Percentiles rank a stretch among this genome's conserved stretches.
Evolutionary conservation across 2,329 filamentous ascomycete species (phyloP).

Genomic region (Pezicula radicicola): DNA sequence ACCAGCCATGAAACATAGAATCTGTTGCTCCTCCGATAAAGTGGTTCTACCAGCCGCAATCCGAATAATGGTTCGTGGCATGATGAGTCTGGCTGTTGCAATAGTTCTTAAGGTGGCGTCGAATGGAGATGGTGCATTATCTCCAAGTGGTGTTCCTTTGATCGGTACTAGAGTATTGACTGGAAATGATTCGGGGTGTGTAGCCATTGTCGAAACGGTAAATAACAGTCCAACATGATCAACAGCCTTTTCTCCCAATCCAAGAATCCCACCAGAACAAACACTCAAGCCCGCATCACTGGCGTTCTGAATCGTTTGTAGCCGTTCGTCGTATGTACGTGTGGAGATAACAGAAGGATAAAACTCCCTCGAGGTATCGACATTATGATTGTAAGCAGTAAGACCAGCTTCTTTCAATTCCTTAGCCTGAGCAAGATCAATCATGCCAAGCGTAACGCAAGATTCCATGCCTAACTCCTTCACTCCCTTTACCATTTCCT

Average conservation of each 20-base stretch:
- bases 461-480: conserved; percentile 82
- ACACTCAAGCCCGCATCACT: conserved; percentile 85
- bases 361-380: conserved; percentile 86
- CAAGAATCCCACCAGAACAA: conserved; percentile 85
- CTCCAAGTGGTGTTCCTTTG: conserved; percentile 81
- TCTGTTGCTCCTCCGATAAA: conserved; percentile 85
- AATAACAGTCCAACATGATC: conserved; percentile 83
- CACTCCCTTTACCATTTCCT: conserved; percentile 81
- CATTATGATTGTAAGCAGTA: conserved; percentile 92
- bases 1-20: conserved; percentile 84
- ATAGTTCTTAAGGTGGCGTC: conserved; percentile 78
- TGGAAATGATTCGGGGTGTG: conserved; percentile 86
- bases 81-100: conserved; percentile 76
- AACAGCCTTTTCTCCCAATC: conserved; percentile 72
- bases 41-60: conserved; percentile 82
- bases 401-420: conserved; percentile 81
- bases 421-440: conserved; percentile 74
- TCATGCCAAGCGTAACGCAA: conserved; percentile 94
- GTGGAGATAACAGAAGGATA: conserved; percentile 87
- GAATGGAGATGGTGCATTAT: conserved; percentile 70
- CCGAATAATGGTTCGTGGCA: conserved; percentile 83
- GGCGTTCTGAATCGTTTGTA: conserved; percentile 76
- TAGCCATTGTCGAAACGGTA: conserved; percentile 76
- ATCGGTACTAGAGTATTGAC: conserved; percentile 91
- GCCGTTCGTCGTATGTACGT: conserved; percentile 80